These are phyloP conservation scores for Cladophialophora chaetospira DNA, from an alignment of 2,329 filamentous ascomycete genomes.

Conservation along the genomic window DNA sequence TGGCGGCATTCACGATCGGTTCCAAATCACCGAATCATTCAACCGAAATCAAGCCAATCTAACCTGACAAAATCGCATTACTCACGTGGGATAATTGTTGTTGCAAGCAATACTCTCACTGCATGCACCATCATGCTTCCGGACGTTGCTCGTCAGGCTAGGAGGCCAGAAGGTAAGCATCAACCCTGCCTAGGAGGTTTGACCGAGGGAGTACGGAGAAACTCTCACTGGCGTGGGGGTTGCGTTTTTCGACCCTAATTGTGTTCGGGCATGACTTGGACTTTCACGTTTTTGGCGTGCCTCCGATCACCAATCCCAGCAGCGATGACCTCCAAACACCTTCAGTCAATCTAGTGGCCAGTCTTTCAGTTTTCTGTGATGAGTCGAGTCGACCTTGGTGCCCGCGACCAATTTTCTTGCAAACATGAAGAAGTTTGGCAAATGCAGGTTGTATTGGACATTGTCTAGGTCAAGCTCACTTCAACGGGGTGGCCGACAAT, in stretches of 20 bases:
- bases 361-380: too few relatives aligned
- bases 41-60: background rate
- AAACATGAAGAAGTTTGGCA: too few relatives aligned
- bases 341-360: too few relatives aligned
- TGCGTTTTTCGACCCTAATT: constrained; percentile 1
- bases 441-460: too few relatives aligned
- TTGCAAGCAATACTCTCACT: background rate
- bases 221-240: constrained; percentile 9
- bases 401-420: too few relatives aligned
- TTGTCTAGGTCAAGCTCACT: too few relatives aligned
- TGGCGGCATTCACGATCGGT: background rate
- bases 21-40: background rate
- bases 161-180: constrained; percentile 7
- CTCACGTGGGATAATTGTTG: constrained; percentile 9
- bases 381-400: too few relatives aligned
- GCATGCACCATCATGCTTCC: background rate
- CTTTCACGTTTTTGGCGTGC: too few relatives aligned
- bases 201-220: background rate
- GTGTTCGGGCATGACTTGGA: background rate
- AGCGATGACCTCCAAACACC: too few relatives aligned
- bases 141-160: constrained; percentile 2
- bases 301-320: too few relatives aligned
- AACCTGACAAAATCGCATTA: constrained; percentile 19
- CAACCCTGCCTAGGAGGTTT: background rate
- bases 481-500: too few relatives aligned